Percentiles rank a stretch among this genome's conserved stretches.
Conservation (phyloP, 1,284 basidiomycete species). For the Schizophyllum amplum region DNA sequence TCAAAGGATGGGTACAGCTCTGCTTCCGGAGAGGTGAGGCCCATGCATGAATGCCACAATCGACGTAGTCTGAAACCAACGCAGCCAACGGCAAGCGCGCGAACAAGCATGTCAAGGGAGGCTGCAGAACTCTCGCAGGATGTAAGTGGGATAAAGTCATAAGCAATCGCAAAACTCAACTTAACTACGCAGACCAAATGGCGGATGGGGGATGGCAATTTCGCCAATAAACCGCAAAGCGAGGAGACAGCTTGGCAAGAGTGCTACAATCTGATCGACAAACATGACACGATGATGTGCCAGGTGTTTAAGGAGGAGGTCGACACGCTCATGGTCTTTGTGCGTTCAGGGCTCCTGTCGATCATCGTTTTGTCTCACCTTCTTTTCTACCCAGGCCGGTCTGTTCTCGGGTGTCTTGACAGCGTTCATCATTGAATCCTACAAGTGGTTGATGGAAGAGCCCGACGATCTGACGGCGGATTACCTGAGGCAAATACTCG, state of each 20-base stretch:
- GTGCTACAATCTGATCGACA: constrained; percentile 1
- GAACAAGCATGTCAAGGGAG: not conserved
- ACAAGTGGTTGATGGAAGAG: constrained; percentile 5
- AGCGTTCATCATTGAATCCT: constrained; percentile 12
- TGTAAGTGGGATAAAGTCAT: not conserved
- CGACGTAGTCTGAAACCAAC: no score
- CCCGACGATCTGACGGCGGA: constrained; percentile 2
- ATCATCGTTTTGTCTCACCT: not conserved
- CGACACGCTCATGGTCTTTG: constrained; percentile 11
- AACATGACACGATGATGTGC: constrained; percentile 10
- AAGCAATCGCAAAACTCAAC: not conserved
- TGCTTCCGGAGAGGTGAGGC: no score
- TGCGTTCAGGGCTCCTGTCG: not conserved
- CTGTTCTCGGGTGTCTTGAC: constrained; percentile 12
- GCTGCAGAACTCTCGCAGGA: not conserved
- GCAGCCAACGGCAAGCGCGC: no score
- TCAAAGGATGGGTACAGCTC: no score
- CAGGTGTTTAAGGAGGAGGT: constrained; percentile 12
- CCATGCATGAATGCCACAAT: no score
- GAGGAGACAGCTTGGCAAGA: constrained; percentile 12
- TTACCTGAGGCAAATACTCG: constrained; percentile 6
- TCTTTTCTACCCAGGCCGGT: constrained; percentile 7
- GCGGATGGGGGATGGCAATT: not conserved
- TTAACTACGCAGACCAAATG: not conserved
- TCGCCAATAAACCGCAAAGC: not conserved